Base-by-base conservation (phyloP, 441 rosid species). In the Croton laevigatus region DNA sequence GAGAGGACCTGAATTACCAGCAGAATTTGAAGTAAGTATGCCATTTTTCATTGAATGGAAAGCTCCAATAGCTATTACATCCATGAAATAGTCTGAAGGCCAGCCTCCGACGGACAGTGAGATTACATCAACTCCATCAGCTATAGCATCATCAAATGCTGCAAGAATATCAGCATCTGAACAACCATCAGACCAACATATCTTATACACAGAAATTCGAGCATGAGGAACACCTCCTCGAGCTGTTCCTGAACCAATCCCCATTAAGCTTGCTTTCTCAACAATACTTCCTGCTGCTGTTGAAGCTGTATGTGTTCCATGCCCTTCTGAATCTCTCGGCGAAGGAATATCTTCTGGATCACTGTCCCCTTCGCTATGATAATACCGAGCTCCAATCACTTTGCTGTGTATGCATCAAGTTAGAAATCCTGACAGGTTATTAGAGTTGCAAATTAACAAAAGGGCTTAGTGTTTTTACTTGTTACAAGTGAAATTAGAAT, bases 291-390 rank as follows among this genome's bases (percentile, higher is more conserved):
- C 98, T 5, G 89, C 90, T 0, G 95, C 95, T 0, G 93, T 89
- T 0, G 97, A 90, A 6, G 98, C 85, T 3, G 96, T 90, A 54
- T 93, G 97, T 5, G 85, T 89, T 0, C 98, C 98, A 66, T 90
- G 97, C 1, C 95, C 98, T 17, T 80, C 85, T 1, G 89, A 83
- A 69, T 93, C 97, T 16, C 93, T 86, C 6, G 93, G 89, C 3
- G 95, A 89, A 8, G 14, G 6, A 20, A 76, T 6, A 0, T 67
- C 73, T 19, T 0, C 44, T 0, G 64, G 54, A 4, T 55, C 74
- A 0, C 86, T 27, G 59, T 80, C 76, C 48, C 74, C 80, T 19
- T 78, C 82, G 14, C 91, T 90, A 40, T 54, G 80, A 81, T 76
- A 93, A 19, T 86, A 83, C 66, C 81, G 77, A 0, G 97, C 97